phyloP scores from a whole-genome alignment of 1,139 yeast genomes.

The Suhomyces wounanorum region DNA sequence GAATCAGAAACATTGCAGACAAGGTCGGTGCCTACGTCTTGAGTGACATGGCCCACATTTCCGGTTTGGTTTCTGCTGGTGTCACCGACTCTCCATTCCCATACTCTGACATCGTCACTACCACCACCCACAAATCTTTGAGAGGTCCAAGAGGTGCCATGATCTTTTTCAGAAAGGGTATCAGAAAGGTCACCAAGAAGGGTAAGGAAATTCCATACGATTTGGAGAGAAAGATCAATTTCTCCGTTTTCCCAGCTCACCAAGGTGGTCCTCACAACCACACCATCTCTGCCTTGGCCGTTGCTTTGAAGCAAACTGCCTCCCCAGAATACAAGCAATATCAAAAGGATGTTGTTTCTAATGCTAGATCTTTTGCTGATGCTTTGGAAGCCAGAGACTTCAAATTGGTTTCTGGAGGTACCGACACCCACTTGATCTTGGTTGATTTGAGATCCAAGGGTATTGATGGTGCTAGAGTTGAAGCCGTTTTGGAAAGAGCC shows the following conservation, averaged over 20 bases:
- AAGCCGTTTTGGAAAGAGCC: slow-evolving; percentile 83
- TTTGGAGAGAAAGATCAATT: slow-evolving; percentile 86
- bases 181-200: slow-evolving; percentile 78
- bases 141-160: slow-evolving; percentile 99
- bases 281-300: slow-evolving; percentile 93
- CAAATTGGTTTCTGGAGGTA: slow-evolving; percentile 85
- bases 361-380: slow-evolving; percentile 75
- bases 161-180: slow-evolving; percentile 95
- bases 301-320: slow-evolving; percentile 87
- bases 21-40: slow-evolving; percentile 90
- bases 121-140: slow-evolving; percentile 94
- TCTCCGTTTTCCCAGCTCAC: slow-evolving; percentile 97
- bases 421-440: slow-evolving; percentile 91
- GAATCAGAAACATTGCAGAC: slow-evolving; percentile 88
- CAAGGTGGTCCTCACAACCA: slow-evolving; percentile 99
- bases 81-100: slow-evolving; percentile 93
- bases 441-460: slow-evolving; percentile 81
- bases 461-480: slow-evolving; percentile 95
- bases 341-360: slow-evolving; percentile 78
- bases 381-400: slow-evolving; percentile 70
- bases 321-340: slow-evolving; percentile 85
- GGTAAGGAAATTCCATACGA: slow-evolving; percentile 89
- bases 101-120: slow-evolving; percentile 92
- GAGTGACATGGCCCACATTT: slow-evolving; percentile 96
- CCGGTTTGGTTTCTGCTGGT: slow-evolving; percentile 91